Conservation (phyloP, 208 protist species). For the Tritrichomonas foetus region DNA sequence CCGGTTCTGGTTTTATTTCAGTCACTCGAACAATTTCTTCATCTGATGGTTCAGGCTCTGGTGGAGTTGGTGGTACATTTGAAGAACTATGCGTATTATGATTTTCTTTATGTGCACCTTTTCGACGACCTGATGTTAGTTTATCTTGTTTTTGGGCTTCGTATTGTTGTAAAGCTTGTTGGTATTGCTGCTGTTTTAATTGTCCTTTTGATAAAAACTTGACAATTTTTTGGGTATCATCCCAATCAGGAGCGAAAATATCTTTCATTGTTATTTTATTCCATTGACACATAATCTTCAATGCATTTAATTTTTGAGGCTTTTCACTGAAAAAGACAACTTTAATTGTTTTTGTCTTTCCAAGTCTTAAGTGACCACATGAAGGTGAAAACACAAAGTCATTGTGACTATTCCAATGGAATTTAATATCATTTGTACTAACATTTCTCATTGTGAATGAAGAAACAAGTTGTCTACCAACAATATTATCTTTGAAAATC, state of each 20-base stretch:
- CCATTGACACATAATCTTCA: neutral
- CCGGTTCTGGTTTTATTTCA: constrained; percentile 46
- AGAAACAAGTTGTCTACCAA: neutral
- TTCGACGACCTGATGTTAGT: too few relatives aligned
- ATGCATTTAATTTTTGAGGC: neutral
- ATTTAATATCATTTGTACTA: neutral
- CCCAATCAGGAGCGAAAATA: neutral
- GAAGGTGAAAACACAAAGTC: neutral
- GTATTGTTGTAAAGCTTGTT: neutral
- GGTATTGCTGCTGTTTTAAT: neutral
- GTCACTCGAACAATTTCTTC: neutral
- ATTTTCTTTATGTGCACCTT: neutral
- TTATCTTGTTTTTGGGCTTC: neutral
- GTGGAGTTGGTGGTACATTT: neutral
- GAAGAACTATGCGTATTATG: neutral
- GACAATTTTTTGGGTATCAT: neutral
- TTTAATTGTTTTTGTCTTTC: neutral
- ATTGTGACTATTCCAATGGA: neutral
- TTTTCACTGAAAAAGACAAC: constrained; percentile 1
- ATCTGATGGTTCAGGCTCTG: neutral
- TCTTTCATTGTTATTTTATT: neutral
- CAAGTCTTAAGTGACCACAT: neutral
- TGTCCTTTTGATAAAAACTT: neutral
- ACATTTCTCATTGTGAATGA: constrained; percentile 13
- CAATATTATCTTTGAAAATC: neutral